phyloP scores from a whole-genome alignment of 208 protist species.

The Phytomonas sp. region DNA sequence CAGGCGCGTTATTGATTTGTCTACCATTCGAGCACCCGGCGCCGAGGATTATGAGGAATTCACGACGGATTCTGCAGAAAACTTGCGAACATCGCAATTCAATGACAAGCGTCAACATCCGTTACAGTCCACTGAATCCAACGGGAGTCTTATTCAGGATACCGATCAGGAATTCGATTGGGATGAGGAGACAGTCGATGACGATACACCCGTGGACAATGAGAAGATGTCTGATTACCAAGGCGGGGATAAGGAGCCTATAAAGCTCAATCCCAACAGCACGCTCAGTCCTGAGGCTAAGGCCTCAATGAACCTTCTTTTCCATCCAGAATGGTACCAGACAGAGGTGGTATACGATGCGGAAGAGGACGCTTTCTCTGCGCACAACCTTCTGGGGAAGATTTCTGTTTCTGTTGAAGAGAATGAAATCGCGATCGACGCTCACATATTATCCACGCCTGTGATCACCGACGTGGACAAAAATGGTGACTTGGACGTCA shows the following conservation, averaged over 20 bases:
- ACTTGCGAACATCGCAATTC: background rate
- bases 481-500: conserved; percentile 78
- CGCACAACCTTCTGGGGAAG: conserved; percentile 15
- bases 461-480: conserved; percentile 79
- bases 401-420: conserved; percentile 11
- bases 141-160: background rate
- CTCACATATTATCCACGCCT: conserved; percentile 84
- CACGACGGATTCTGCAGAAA: background rate
- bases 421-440: conserved; percentile 76
- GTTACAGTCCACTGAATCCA: background rate
- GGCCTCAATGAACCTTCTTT: conserved; percentile 62
- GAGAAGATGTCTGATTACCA: conserved; percentile 13
- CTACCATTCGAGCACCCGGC: background rate
- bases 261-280: conserved; percentile 30
- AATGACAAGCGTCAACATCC: background rate
- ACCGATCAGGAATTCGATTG: background rate
- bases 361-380: conserved; percentile 32
- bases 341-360: conserved; percentile 17
- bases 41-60: background rate
- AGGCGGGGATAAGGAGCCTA: conserved; percentile 1
- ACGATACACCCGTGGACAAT: conserved; percentile 14
- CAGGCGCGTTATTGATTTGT: conserved; percentile 27
- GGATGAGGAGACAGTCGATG: conserved; percentile 14
- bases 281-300: conserved; percentile 63
- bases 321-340: conserved; percentile 58